Conservation (phyloP, 768 basidiomycete species). For the Peribolospora baueri region DNA sequence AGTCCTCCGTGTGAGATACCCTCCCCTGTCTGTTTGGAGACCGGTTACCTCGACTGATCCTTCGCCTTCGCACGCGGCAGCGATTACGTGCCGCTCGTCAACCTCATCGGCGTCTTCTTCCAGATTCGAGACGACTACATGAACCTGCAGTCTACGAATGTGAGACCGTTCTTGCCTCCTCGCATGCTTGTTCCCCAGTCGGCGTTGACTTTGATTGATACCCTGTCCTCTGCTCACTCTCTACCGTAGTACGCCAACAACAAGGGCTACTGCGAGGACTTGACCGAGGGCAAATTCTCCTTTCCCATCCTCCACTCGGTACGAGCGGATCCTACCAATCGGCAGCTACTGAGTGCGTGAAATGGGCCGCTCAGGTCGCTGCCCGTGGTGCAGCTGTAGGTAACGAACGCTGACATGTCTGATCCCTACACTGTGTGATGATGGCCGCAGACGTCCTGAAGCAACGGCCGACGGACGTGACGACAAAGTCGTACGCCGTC, state of each 20-base stretch:
- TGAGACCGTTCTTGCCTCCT: slow-evolving; percentile 16
- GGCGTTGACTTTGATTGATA: not conserved
- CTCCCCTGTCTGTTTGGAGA: not conserved
- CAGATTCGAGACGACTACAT: slow-evolving; percentile 95
- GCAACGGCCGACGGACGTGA: slow-evolving; percentile 57
- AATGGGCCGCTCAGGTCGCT: not conserved
- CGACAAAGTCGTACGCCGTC: slow-evolving; percentile 57
- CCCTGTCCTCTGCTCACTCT: not conserved
- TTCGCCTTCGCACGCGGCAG: slow-evolving; percentile 22
- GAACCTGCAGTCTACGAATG: slow-evolving; percentile 73
- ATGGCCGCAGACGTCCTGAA: slow-evolving; percentile 51
- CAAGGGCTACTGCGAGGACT: slow-evolving; percentile 60
- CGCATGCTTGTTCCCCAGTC: not conserved
- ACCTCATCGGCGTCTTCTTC: slow-evolving; percentile 79
- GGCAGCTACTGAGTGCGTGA: slow-evolving; percentile 54
- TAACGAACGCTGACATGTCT: not conserved
- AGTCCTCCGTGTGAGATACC: slow-evolving; percentile 19
- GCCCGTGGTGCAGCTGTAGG: not conserved
- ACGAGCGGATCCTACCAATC: slow-evolving; percentile 46
- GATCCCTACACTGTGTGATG: not conserved
- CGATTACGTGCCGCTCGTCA: slow-evolving; percentile 75
- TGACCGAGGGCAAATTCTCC: slow-evolving; percentile 91
- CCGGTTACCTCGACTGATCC: not conserved
- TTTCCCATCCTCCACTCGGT: slow-evolving; percentile 86
- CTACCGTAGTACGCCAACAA: slow-evolving; percentile 44